Conservation (phyloP, 2,329 filamentous ascomycete species). For the Alternaria incomplexa region DNA sequence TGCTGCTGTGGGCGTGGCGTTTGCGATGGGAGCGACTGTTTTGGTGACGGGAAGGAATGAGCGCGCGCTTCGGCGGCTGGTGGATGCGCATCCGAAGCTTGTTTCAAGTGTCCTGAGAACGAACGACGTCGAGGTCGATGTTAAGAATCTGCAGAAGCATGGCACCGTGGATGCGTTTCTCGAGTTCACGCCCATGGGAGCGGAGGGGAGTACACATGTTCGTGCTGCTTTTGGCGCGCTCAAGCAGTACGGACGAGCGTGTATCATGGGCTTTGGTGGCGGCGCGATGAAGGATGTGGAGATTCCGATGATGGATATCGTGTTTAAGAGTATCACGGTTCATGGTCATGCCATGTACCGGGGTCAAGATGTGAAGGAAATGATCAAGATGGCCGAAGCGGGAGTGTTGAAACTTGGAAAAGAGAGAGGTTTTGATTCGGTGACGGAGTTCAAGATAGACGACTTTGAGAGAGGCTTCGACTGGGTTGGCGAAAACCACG, state of each 20-base stretch:
- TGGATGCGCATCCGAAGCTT: background rate
- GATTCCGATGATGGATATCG: slow-evolving; percentile 28
- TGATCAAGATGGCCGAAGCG: slow-evolving; percentile 53
- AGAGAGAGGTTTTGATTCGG: slow-evolving; percentile 1
- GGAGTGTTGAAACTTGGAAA: slow-evolving; percentile 48
- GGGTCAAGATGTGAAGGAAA: slow-evolving; percentile 43
- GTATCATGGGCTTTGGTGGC: slow-evolving; percentile 9
- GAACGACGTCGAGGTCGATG: background rate
- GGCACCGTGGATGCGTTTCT: background rate
- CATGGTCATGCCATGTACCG: slow-evolving; percentile 53
- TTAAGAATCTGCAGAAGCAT: background rate
- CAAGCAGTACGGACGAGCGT: slow-evolving; percentile 4
- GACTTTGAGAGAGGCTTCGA: slow-evolving; percentile 1
- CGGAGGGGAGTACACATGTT: slow-evolving; percentile 50
- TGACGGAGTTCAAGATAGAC: background rate
- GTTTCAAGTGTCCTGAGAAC: background rate
- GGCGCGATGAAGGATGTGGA: slow-evolving; percentile 4
- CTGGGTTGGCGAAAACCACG: background rate
- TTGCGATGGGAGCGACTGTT: background rate
- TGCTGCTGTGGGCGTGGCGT: background rate
- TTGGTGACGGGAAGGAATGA: background rate
- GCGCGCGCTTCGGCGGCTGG: background rate
- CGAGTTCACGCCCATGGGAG: slow-evolving; percentile 31
- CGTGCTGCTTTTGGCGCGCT: slow-evolving; percentile 38
- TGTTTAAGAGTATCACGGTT: slow-evolving; percentile 31